Evolutionary conservation across 331 rosid genomes (phyloP).

Genomic region (Acacia concinna): DNA sequence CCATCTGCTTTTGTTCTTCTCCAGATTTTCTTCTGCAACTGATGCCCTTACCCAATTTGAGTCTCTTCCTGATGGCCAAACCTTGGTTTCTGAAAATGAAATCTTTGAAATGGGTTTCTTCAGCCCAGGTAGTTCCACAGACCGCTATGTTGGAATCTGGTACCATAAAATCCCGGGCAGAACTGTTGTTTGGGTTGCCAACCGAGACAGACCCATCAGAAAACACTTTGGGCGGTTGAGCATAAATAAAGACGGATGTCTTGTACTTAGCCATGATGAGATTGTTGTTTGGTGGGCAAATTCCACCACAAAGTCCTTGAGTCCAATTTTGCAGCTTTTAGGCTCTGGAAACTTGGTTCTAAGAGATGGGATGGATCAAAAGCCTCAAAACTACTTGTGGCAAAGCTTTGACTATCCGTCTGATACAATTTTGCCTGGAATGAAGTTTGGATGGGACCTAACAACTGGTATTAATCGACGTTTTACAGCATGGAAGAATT

Average conservation of each 20-base stretch:
- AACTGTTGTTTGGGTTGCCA: slow-evolving; percentile 55
- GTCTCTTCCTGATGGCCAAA: slow-evolving; percentile 22
- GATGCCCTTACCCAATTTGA: slow-evolving; percentile 33
- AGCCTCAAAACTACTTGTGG: background rate
- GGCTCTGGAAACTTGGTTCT: slow-evolving; percentile 45
- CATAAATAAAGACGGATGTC: slow-evolving; percentile 28
- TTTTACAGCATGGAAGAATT: background rate
- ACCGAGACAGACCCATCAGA: slow-evolving; percentile 33
- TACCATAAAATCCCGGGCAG: slow-evolving; percentile 26
- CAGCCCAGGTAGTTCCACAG: slow-evolving; percentile 30
- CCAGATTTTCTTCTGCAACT: slow-evolving; percentile 1
- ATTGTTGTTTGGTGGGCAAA: slow-evolving; percentile 42
- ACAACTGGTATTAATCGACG: slow-evolving; percentile 12
- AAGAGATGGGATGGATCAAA: slow-evolving; percentile 26
- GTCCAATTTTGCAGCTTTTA: slow-evolving; percentile 28
- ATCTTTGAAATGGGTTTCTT: slow-evolving; percentile 54
- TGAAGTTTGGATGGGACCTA: slow-evolving; percentile 26
- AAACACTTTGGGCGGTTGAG: slow-evolving; percentile 18
- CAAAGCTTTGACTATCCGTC: slow-evolving; percentile 35
- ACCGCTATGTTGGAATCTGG: slow-evolving; percentile 50
- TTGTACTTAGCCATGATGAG: slow-evolving; percentile 20
- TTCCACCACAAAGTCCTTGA: slow-evolving; percentile 3
- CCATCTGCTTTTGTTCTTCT: background rate
- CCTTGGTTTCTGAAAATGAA: slow-evolving; percentile 36
- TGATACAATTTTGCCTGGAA: slow-evolving; percentile 31